A percentile compares a stretch with the other conserved stretches of the same genome.
Evolutionary conservation across 371 early-diverging fungal species (phyloP).

Genomic region (Lichtheimia ramosa): DNA sequence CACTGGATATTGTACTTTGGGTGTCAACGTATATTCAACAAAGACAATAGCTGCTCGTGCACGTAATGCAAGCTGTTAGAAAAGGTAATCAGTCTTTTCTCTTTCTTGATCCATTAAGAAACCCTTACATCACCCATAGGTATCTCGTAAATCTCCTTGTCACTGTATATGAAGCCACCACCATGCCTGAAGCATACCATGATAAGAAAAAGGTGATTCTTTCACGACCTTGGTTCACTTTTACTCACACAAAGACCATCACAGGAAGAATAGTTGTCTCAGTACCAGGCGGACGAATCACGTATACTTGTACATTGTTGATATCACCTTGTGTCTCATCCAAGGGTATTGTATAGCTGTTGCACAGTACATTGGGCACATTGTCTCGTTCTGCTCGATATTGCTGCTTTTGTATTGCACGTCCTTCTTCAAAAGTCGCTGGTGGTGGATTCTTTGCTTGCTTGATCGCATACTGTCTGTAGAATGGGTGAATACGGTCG

Average conservation of each 20-base stretch:
- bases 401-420: not conserved
- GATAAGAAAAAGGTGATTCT: too few relatives aligned
- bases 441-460: not conserved
- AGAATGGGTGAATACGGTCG: conserved; percentile 1
- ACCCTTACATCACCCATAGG: conserved; percentile 12
- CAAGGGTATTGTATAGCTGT: not conserved
- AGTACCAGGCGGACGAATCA: conserved; percentile 9
- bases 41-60: conserved; percentile 10
- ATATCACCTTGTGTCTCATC: not conserved
- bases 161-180: conserved; percentile 19
- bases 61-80: conserved; percentile 4
- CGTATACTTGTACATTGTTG: not conserved
- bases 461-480: not conserved
- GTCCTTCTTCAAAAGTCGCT: not conserved
- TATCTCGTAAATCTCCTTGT: conserved; percentile 8
- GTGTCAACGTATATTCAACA: conserved; percentile 10
- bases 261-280: conserved; percentile 6
- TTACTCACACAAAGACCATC: conserved; percentile 14
- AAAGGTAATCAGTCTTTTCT: not conserved
- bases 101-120: not conserved
- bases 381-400: not conserved
- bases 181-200: conserved; percentile 15
- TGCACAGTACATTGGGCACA: not conserved
- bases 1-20: conserved; percentile 15
- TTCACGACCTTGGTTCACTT: not conserved